phyloP scores from a whole-genome alignment of 2,329 filamentous ascomycete species.

The Diaporthe nobilis region DNA sequence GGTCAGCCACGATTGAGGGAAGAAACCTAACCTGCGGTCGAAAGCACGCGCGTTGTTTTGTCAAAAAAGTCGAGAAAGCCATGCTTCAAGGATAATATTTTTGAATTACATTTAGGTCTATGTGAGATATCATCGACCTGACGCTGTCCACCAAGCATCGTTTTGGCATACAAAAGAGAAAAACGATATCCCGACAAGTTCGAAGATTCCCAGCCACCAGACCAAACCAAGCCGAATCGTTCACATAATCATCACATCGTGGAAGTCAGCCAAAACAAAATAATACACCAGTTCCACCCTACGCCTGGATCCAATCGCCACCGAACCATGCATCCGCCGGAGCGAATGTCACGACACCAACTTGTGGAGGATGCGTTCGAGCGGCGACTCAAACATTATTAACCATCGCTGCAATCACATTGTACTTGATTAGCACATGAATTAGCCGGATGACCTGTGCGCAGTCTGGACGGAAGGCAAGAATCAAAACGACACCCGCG shows the following conservation, averaged over 20 bases:
- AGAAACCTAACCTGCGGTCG: not conserved
- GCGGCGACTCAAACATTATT: not conserved
- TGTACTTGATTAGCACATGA: conserved; percentile 41
- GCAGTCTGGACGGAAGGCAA: conserved; percentile 12
- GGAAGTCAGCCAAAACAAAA: not conserved
- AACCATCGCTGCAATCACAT: conserved; percentile 41
- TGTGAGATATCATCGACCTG: conserved; percentile 12
- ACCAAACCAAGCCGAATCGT: conserved; percentile 1
- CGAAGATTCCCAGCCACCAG: not conserved
- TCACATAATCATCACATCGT: conserved; percentile 40
- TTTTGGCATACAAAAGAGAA: conserved; percentile 15
- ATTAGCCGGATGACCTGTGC: conserved; percentile 38
- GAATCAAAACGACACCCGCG: not conserved
- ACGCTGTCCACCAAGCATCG: conserved; percentile 32
- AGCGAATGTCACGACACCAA: not conserved
- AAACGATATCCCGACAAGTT: conserved; percentile 12
- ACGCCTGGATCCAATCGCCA: conserved; percentile 23
- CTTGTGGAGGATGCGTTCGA: not conserved
- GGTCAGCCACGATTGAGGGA: not conserved
- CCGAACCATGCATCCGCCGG: not conserved
- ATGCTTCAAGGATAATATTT: not conserved
- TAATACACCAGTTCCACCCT: not conserved
- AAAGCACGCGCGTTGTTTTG: no score
- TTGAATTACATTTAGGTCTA: conserved; percentile 25
- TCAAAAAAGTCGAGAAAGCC: not conserved